A percentile compares a stretch with the other conserved stretches of the same genome.
These are phyloP conservation scores for Stagonosporopsis vannaccii DNA, from an alignment of 2,329 filamentous ascomycete genomes.

Conservation along the genomic window DNA sequence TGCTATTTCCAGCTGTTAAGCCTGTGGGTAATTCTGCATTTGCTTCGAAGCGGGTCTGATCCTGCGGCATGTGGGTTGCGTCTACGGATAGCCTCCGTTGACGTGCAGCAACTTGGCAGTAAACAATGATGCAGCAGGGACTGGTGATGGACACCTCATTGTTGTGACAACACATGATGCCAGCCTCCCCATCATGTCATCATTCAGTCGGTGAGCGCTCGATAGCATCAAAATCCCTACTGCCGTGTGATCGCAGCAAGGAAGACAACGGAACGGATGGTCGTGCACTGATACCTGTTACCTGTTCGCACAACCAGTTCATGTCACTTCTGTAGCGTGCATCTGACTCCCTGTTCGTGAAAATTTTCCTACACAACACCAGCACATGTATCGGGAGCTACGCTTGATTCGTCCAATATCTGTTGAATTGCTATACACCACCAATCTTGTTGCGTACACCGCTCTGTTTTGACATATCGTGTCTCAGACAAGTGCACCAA, in stretches of 20 bases:
- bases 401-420: slow-evolving; percentile 15
- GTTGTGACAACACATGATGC: slow-evolving; percentile 17
- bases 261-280: slow-evolving; percentile 4
- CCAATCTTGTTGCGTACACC: slow-evolving; percentile 35
- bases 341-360: slow-evolving; percentile 20
- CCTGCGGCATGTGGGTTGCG: slow-evolving; percentile 29
- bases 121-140: slow-evolving; percentile 15
- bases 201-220: slow-evolving; percentile 18
- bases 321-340: slow-evolving; percentile 18
- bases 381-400: slow-evolving; percentile 21
- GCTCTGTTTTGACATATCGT: slow-evolving; percentile 36
- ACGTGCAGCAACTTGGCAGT: slow-evolving; percentile 27
- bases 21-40: slow-evolving; percentile 30
- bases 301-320: slow-evolving; percentile 12
- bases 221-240: slow-evolving; percentile 12
- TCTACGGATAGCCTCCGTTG: slow-evolving; percentile 26
- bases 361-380: slow-evolving; percentile 30
- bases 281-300: slow-evolving; percentile 3
- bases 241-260: slow-evolving; percentile 20
- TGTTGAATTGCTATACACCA: slow-evolving; percentile 25
- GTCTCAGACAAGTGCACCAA: slow-evolving; percentile 35
- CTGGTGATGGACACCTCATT: slow-evolving; percentile 12
- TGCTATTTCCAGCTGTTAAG: slow-evolving; percentile 15
- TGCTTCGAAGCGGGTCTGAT: slow-evolving; percentile 11
- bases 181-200: slow-evolving; percentile 11